Percentiles rank a stretch among this genome's conserved stretches.
These are phyloP conservation scores for Simplicillium sp. DNA, from an alignment of 2,329 filamentous ascomycete species.

Conservation along the genomic window DNA sequence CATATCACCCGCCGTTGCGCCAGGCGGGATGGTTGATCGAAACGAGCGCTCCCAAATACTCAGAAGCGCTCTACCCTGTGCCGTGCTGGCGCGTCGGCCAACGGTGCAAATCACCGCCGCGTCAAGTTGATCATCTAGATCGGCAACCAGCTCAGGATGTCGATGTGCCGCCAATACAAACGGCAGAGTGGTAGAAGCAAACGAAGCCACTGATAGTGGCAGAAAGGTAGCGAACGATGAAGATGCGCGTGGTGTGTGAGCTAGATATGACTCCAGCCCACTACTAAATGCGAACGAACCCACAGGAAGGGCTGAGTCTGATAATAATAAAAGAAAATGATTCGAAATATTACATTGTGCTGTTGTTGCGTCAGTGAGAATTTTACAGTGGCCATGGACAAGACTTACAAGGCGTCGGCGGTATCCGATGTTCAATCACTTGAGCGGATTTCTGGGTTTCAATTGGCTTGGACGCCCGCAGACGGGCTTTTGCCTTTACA, in stretches of 20 bases:
- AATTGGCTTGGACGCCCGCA: constrained; percentile 21
- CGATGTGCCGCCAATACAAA: constrained; percentile 63
- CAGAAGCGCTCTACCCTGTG: constrained; percentile 67
- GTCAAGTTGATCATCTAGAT: constrained; percentile 67
- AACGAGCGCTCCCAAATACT: constrained; percentile 70
- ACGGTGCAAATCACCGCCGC: constrained; percentile 73
- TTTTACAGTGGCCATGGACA: too few species aligned
- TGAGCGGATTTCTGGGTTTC: neutral
- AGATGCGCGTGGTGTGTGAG: constrained; percentile 42
- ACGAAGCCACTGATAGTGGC: constrained; percentile 57
- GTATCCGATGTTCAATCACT: neutral
- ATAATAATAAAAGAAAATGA: constrained; percentile 67
- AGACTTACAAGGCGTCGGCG: constrained; percentile 10
- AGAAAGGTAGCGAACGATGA: constrained; percentile 55
- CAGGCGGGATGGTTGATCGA: constrained; percentile 22
- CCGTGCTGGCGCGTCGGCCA: constrained; percentile 62
- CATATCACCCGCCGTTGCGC: constrained; percentile 11
- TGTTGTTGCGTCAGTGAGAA: constrained; percentile 8
- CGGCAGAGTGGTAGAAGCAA: constrained; percentile 63
- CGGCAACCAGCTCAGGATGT: constrained; percentile 36
- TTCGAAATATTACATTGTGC: constrained; percentile 10
- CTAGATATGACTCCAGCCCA: constrained; percentile 73
- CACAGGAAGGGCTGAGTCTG: constrained; percentile 72
- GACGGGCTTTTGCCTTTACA: constrained; percentile 30
- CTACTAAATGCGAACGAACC: constrained; percentile 84